Percentiles rank a stretch among this genome's conserved stretches.
phyloP scores from a whole-genome alignment of 1,284 basidiomycete genomes.

The Ceratobasidium papillatum region DNA sequence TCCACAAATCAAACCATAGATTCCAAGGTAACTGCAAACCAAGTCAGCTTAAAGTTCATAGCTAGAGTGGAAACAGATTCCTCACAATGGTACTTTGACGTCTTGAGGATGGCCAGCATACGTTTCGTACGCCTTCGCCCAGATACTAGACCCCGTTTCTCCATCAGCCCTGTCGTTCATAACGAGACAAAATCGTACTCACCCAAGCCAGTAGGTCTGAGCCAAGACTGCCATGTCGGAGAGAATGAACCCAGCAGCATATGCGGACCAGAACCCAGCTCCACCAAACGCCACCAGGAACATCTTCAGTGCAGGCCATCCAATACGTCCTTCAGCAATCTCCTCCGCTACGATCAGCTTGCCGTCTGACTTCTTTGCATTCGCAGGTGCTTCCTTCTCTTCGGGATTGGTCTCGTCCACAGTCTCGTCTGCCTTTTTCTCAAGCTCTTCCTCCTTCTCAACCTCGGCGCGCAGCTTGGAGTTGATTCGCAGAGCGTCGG shows the following conservation, averaged over 20 bases:
- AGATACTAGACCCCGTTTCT: slow-evolving; percentile 49
- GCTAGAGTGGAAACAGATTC: slow-evolving; percentile 27
- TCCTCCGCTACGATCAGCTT: slow-evolving; percentile 69
- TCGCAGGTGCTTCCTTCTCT: slow-evolving; percentile 49
- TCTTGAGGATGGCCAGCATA: slow-evolving; percentile 47
- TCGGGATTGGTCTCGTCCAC: slow-evolving; percentile 47
- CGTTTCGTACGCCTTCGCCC: slow-evolving; percentile 54
- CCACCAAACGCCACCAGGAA: slow-evolving; percentile 53
- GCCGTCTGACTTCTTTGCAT: slow-evolving; percentile 51
- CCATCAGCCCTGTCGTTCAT: slow-evolving; percentile 50
- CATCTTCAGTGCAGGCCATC: slow-evolving; percentile 54
- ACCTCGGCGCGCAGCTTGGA: slow-evolving; percentile 45
- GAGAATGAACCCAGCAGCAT: slow-evolving; percentile 31
- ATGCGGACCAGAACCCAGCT: slow-evolving; percentile 52
- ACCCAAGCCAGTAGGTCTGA: slow-evolving; percentile 46
- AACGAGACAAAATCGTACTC: slow-evolving; percentile 46
- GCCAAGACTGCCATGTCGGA: slow-evolving; percentile 37
- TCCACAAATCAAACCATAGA: slow-evolving; percentile 57
- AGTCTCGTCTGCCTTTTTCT: slow-evolving; percentile 53
- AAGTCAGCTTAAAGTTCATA: slow-evolving; percentile 42
- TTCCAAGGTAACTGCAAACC: slow-evolving; percentile 56
- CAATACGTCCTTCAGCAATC: slow-evolving; percentile 64
- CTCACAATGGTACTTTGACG: slow-evolving; percentile 53
- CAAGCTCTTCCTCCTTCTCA: slow-evolving; percentile 50
- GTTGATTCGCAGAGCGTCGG: slow-evolving; percentile 56